A percentile compares a stretch with the other conserved stretches of the same genome.
phyloP scores from a whole-genome alignment of 805 yeast species.

The Wickerhamiella lipophila region DNA sequence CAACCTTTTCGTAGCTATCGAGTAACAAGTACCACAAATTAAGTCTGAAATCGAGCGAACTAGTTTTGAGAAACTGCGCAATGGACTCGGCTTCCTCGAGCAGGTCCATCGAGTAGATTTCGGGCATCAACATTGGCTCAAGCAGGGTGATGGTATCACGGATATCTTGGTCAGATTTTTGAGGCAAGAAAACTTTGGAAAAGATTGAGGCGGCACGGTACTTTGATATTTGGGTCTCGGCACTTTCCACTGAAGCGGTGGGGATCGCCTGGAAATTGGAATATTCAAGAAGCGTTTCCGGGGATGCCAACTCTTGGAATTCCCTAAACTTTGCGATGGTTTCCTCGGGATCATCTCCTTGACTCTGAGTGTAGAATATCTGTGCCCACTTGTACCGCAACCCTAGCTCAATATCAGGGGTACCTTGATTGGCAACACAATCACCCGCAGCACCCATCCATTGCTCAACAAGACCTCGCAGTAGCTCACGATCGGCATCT shows the following conservation, averaged over 20 bases:
- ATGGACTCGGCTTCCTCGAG: conserved; percentile 39
- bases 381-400: conserved; percentile 40
- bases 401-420: neutral
- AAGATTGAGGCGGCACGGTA: conserved; percentile 57
- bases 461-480: conserved; percentile 4
- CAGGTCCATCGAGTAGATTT: conserved; percentile 12
- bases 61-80: conserved; percentile 43
- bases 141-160: conserved; percentile 17
- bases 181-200: conserved; percentile 34
- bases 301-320: conserved; percentile 16
- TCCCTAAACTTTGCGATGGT: conserved; percentile 22
- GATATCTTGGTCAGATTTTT: conserved; percentile 14
- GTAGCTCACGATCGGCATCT: neutral
- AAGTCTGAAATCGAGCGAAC: conserved; percentile 54
- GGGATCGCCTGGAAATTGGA: conserved; percentile 53
- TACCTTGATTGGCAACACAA: conserved; percentile 1
- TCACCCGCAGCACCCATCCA: conserved; percentile 19
- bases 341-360: conserved; percentile 29
- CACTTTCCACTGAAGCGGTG: conserved; percentile 36
- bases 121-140: conserved; percentile 29
- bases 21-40: conserved; percentile 66
- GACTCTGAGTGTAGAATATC: conserved; percentile 34
- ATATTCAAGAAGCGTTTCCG: conserved; percentile 31
- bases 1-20: conserved; percentile 36
- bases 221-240: conserved; percentile 55